Base-by-base conservation (phyloP, 1,284 basidiomycete species). In the Omphalotus olearius region DNA sequence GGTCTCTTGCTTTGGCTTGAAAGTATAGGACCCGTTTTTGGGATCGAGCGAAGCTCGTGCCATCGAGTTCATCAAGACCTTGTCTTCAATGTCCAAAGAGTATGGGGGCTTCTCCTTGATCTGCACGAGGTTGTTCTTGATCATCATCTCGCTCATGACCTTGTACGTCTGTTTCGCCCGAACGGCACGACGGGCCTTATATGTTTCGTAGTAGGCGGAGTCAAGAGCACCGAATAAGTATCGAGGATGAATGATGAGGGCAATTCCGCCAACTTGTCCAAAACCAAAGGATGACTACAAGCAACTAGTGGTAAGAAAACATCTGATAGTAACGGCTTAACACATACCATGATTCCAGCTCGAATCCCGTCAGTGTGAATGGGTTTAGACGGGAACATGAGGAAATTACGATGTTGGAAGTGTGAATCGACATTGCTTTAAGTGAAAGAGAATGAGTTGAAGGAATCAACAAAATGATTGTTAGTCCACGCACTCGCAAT, bases 21-120 rank as follows among this genome's bases (percentile, higher is more conserved):
- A 97, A 18, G 83, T 80, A 66, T 88, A 96, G 61, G 86, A 89
- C 60, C 91, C 88, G 13, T 82, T 86, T 80, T 94, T 95, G 55
- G 80, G 68, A 66, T 94, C 83, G 56, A 85, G 82, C n/a, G 80
- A 78, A 2, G 91, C 85, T 23, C 96, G 85, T 6, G 96, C 95
- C 67, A 95, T 74, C 0, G 94, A 91, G 79, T 99, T 99, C 68
- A 98, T 78, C 45, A 98, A 78, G 33, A 98, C 93, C 42, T 85
- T 79, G 45, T 78, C 80, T 71, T 99, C 96, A 57, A 97, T 78
- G 61, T 98, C 95, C 55, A 82, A 80, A 44, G 80, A 73, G 74
- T 95, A 99, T 17, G 95, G 97, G 17, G 96, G 93, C 35, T 83
- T 81, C 36, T 97, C 95, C 78, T 99, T 98, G 79, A 99, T 85